Conservation (phyloP, 768 basidiomycete species). For the Suillus fuscotomentosus region DNA sequence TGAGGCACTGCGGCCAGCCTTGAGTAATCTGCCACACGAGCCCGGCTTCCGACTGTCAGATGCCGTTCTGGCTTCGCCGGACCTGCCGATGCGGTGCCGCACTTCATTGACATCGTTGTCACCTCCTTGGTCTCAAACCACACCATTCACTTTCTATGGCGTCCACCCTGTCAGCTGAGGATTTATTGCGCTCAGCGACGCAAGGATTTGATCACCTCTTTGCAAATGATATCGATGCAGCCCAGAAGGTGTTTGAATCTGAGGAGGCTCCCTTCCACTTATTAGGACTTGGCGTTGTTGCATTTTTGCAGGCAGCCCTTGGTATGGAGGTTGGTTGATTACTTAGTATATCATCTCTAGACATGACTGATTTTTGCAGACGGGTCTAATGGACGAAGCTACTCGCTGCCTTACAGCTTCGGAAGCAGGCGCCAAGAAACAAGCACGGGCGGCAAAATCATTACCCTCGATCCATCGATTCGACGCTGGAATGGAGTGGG, state of each 20-base stretch:
- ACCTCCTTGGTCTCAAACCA: not conserved
- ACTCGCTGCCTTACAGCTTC: conserved; percentile 51
- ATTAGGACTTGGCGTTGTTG: conserved; percentile 68
- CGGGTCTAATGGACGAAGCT: conserved; percentile 64
- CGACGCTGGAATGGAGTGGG: conserved; percentile 69
- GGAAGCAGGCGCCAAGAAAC: conserved; percentile 60
- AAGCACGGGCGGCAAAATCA: conserved; percentile 38
- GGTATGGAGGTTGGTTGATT: conserved; percentile 65
- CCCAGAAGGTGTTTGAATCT: conserved; percentile 45
- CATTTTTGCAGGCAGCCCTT: conserved; percentile 74
- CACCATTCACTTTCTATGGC: not conserved
- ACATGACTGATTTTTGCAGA: conserved; percentile 30
- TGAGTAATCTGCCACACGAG: not conserved
- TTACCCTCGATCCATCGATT: conserved; percentile 40
- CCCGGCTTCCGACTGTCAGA: conserved; percentile 4
- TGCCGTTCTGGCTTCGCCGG: not conserved
- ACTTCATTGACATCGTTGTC: not conserved
- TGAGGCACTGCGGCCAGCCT: too few species aligned
- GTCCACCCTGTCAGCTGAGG: not conserved
- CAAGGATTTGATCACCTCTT: conserved; percentile 71
- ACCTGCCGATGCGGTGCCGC: not conserved
- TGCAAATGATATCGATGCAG: conserved; percentile 59
- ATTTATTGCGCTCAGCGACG: conserved; percentile 33
- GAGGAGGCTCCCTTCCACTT: conserved; percentile 62
- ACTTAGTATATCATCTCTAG: not conserved